Conservation (phyloP, 345 rosid species). For the Draba incana region DNA sequence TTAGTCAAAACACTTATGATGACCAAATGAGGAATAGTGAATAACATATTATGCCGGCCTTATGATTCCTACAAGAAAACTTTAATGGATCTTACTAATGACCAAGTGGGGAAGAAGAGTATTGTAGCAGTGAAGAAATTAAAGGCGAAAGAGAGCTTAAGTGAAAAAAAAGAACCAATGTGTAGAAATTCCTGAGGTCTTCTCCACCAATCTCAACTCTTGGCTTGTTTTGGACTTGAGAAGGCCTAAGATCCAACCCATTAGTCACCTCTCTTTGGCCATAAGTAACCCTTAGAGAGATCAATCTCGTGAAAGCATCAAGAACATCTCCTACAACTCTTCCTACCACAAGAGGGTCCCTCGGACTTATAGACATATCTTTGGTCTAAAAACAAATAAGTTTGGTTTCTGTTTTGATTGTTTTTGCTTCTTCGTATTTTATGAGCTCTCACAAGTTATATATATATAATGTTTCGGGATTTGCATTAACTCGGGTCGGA, state of each 20-base stretch:
- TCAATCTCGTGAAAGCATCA: slow-evolving; percentile 36
- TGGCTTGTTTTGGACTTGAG: slow-evolving; percentile 43
- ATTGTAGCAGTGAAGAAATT: not conserved
- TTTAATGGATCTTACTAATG: too few species aligned
- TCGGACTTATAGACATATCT: slow-evolving; percentile 18
- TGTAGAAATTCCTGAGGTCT: slow-evolving; percentile 43
- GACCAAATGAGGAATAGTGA: too few species aligned
- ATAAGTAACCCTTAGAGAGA: slow-evolving; percentile 42
- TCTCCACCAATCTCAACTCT: slow-evolving; percentile 50
- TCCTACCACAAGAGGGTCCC: slow-evolving; percentile 42
- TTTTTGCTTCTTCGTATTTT: slow-evolving; percentile 3
- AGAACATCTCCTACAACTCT: slow-evolving; percentile 43
- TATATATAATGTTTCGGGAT: slow-evolving; percentile 34
- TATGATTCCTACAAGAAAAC: too few species aligned
- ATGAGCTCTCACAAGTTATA: slow-evolving; percentile 15
- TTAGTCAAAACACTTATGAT: too few species aligned
- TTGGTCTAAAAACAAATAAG: slow-evolving; percentile 1
- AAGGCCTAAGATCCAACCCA: slow-evolving; percentile 44
- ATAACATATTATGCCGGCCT: too few species aligned
- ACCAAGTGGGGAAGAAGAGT: too few species aligned
- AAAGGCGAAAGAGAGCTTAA: slow-evolving; percentile 17
- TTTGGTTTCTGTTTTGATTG: slow-evolving; percentile 16
- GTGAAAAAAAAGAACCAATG: slow-evolving; percentile 34
- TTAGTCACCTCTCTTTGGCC: slow-evolving; percentile 42
- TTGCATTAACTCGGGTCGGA: slow-evolving; percentile 31